These are phyloP conservation scores for Lactarius vividus DNA, from an alignment of 768 basidiomycete species.

Conservation along the genomic window DNA sequence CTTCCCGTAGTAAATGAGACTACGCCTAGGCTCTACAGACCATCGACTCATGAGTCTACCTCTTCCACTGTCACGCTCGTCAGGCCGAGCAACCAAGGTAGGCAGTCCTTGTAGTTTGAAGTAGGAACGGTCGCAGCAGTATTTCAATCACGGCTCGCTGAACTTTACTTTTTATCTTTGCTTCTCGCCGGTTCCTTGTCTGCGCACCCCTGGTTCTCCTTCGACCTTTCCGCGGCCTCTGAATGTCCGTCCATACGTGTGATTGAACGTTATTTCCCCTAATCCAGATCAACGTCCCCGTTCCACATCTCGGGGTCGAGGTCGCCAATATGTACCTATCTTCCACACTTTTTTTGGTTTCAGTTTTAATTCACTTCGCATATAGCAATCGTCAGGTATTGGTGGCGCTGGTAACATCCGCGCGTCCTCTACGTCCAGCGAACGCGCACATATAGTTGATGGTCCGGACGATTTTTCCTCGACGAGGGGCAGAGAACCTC, in stretches of 20 bases:
- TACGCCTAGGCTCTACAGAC: neutral
- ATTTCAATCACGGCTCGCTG: neutral
- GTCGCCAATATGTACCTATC: neutral
- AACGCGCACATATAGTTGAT: neutral
- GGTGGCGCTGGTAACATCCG: constrained; percentile 21
- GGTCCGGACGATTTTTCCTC: neutral
- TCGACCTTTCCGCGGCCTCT: neutral
- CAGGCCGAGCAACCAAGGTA: neutral
- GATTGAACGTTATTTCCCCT: neutral
- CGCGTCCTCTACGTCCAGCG: neutral
- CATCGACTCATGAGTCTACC: neutral
- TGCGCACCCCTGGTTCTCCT: neutral
- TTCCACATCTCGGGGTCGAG: neutral
- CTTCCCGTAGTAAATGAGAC: neutral
- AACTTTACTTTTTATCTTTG: neutral
- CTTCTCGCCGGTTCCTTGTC: neutral
- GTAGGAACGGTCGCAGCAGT: neutral
- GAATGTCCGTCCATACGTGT: neutral
- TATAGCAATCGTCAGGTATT: constrained; percentile 20
- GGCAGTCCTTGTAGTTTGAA: neutral
- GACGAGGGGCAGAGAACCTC: constrained; percentile 8
- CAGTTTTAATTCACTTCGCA: neutral
- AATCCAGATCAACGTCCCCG: neutral
- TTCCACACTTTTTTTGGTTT: neutral
- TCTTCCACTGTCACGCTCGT: neutral